Percentiles rank a stretch among this genome's conserved stretches.
Conservation (phyloP, 164 flowering plant genomes). For the Kingdonia uniflora region DNA sequence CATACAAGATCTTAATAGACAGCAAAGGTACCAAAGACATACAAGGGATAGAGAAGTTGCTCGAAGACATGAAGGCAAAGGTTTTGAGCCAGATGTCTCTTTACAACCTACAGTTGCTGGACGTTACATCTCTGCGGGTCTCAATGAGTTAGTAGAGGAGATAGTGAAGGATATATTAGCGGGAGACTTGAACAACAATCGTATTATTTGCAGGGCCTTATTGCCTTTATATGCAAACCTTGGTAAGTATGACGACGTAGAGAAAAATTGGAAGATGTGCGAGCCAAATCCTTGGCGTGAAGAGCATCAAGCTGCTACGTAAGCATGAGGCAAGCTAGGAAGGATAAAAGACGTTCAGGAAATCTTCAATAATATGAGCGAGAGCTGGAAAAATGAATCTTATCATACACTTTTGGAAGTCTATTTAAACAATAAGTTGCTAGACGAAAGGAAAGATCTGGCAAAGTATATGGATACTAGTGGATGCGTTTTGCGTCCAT, state of each 20-base stretch:
- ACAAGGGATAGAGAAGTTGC: constrained; percentile 64
- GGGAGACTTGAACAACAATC: constrained; percentile 25
- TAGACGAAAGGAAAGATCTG: constrained; percentile 58
- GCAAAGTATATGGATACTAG: constrained; percentile 49
- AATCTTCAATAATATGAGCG: constrained; percentile 38
- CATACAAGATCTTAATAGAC: constrained; percentile 60
- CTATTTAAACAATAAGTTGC: constrained; percentile 53
- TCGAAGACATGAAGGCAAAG: constrained; percentile 77
- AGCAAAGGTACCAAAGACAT: constrained; percentile 65
- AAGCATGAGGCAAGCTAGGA: constrained; percentile 72
- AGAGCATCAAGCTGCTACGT: constrained; percentile 55
- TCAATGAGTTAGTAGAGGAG: constrained; percentile 63
- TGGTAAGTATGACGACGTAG: constrained; percentile 61
- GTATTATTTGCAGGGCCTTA: constrained; percentile 29
- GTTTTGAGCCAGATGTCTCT: constrained; percentile 33
- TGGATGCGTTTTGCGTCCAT: constrained; percentile 45
- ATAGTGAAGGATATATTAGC: constrained; percentile 72
- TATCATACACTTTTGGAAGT: constrained; percentile 43
- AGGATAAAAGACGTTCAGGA: constrained; percentile 65
- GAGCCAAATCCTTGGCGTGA: constrained; percentile 27
- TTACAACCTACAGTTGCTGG: constrained; percentile 31
- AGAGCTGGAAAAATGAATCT: constrained; percentile 24
- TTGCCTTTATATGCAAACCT: constrained; percentile 64
- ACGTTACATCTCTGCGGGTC: constrained; percentile 44
- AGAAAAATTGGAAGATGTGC: constrained; percentile 58